Conservation (phyloP, 2,329 filamentous ascomycete species). For the Penicillium digitatum region DNA sequence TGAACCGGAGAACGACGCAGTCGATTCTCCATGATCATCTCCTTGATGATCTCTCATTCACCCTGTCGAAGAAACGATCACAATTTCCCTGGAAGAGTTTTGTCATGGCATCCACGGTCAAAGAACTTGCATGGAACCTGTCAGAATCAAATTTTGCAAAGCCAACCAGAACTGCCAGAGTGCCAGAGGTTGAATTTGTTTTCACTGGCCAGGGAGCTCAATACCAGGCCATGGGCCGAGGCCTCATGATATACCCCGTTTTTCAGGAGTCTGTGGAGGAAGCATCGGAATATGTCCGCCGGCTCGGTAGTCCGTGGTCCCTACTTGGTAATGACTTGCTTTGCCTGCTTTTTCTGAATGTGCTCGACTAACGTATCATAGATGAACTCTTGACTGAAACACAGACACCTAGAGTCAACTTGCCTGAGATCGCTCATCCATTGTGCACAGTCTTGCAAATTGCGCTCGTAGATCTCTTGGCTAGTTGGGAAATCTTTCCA, state of each 20-base stretch:
- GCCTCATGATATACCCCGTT: constrained; percentile 26
- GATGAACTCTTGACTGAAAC: constrained; percentile 25
- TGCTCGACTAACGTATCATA: constrained; percentile 3
- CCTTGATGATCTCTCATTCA: constrained; percentile 24
- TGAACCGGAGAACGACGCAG: constrained; percentile 4
- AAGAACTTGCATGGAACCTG: constrained; percentile 16
- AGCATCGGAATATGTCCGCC: constrained; percentile 21
- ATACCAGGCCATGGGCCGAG: constrained; percentile 34
- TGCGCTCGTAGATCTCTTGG: constrained; percentile 30
- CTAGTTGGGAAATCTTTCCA: constrained; percentile 24
- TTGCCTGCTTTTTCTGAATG: not conserved
- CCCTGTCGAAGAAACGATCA: constrained; percentile 16
- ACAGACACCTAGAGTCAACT: constrained; percentile 20
- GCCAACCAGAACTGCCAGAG: constrained; percentile 2
- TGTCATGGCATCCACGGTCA: constrained; percentile 9
- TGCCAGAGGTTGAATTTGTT: constrained; percentile 30
- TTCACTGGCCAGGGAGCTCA: constrained; percentile 42
- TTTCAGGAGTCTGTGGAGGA: constrained; percentile 23
- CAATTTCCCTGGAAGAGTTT: constrained; percentile 21
- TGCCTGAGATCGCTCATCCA: constrained; percentile 28
- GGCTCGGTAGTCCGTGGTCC: constrained; percentile 25
- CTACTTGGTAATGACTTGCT: constrained; percentile 18
- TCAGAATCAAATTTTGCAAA: constrained; percentile 13
- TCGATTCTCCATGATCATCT: constrained; percentile 5
- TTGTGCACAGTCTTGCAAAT: constrained; percentile 32